Evolutionary conservation across 352 stramenopile genomes (phyloP).

Genomic region (Phytophthora ramorum): DNA sequence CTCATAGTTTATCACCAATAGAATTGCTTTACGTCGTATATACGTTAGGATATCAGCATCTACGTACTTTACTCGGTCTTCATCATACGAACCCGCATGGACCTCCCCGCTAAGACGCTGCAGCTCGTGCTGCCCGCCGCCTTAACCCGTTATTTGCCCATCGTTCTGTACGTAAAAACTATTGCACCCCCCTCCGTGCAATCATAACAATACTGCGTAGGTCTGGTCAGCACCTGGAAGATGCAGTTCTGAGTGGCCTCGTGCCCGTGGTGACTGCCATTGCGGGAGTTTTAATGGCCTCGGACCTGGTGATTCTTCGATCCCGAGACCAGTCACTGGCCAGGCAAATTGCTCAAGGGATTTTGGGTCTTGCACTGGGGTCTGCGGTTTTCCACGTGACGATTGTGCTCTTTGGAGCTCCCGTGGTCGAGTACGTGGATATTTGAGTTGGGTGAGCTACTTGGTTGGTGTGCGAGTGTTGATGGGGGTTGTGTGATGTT

Average conservation of each 20-base stretch:
- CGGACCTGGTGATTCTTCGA: constrained; percentile 38
- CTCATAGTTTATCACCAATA: background rate
- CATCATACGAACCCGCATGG: constrained; percentile 27
- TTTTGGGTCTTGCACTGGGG: constrained; percentile 46
- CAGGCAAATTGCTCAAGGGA: constrained; percentile 24
- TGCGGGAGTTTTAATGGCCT: constrained; percentile 33
- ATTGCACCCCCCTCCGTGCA: background rate
- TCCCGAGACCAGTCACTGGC: constrained; percentile 11
- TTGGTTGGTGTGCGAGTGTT: background rate
- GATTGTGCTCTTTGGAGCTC: constrained; percentile 80
- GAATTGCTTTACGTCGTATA: background rate
- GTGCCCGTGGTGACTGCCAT: constrained; percentile 46
- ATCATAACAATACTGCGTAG: constrained; percentile 21
- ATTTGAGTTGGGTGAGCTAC: background rate
- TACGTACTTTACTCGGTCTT: constrained; percentile 9
- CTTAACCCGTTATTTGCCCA: constrained; percentile 29
- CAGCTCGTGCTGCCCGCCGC: constrained; percentile 33
- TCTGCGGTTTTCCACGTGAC: constrained; percentile 57
- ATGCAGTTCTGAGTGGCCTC: constrained; percentile 53
- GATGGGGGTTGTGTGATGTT: constrained; percentile 12
- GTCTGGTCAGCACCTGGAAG: constrained; percentile 48
- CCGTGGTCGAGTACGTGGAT: constrained; percentile 60
- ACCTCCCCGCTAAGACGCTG: constrained; percentile 25
- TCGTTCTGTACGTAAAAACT: constrained; percentile 17
- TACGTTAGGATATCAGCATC: constrained; percentile 14